Percentiles rank a stretch among this genome's conserved stretches.
Conservation (phyloP, 371 early-diverging fungal genomes). For the Apophysomyces sp. region DNA sequence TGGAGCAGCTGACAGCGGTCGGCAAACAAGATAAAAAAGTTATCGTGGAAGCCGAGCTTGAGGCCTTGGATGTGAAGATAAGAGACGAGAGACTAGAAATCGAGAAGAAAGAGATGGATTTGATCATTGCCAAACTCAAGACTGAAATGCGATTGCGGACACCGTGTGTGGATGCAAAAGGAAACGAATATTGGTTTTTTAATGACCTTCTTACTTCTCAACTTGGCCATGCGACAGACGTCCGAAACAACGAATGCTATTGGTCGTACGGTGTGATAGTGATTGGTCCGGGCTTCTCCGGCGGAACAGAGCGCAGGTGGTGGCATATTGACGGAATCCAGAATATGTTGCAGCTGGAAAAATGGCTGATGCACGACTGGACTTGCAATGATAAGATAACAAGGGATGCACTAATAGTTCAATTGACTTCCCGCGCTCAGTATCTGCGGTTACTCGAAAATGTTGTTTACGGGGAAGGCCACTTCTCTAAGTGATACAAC, state of each 20-base stretch:
- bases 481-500: slow-evolving; percentile 6
- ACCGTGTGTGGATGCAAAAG: slow-evolving; percentile 20
- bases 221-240: slow-evolving; percentile 9
- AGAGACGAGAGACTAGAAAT: slow-evolving; percentile 16
- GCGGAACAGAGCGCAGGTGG: slow-evolving; percentile 17
- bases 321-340: slow-evolving; percentile 30
- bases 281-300: slow-evolving; percentile 32
- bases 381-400: not conserved
- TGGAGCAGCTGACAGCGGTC: slow-evolving; percentile 12
- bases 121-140: not conserved
- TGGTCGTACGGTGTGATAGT: slow-evolving; percentile 39
- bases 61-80: slow-evolving; percentile 19
- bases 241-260: slow-evolving; percentile 29
- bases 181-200: slow-evolving; percentile 46
- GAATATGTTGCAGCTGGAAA: slow-evolving; percentile 13
- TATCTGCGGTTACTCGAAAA: slow-evolving; percentile 22
- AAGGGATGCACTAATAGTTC: not conserved
- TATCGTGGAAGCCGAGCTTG: slow-evolving; percentile 15
- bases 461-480: slow-evolving; percentile 28
- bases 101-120: slow-evolving; percentile 7
- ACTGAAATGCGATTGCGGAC: slow-evolving; percentile 18
- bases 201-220: slow-evolving; percentile 24
- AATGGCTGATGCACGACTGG: slow-evolving; percentile 13
- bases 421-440: slow-evolving; percentile 3
- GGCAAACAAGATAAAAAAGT: slow-evolving; percentile 10